Base-by-base conservation (phyloP, 2,329 filamentous ascomycete species). In the Orbilia ellipsospora region DNA sequence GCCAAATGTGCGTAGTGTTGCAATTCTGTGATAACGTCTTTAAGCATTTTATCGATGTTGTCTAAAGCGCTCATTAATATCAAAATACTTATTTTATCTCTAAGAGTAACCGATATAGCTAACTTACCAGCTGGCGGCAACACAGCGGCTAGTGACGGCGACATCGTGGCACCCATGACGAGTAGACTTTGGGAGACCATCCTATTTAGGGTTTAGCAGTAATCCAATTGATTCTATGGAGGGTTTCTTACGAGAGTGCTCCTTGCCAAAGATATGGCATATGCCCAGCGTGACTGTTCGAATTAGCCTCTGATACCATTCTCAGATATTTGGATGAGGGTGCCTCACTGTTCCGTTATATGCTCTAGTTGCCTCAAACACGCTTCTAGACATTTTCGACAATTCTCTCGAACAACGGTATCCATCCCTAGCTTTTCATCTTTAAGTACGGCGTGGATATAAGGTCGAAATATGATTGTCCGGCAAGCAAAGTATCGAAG, bases 251-350 rank as follows among this genome's bases (percentile, higher is more conserved):
- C 76, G 90, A 93, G 44, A 95, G 85, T 7, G 92, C 91, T 16
- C 92, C 92, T 83, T 94, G 92, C 90, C 91, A 95, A 18, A 94
- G 86, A 82, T 94, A 95, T 12, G 92, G 92, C 84, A 95, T 90
- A 81, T 94, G 92, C 60, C 92, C 92, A 75, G 90, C 90, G 80
- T 93, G 92, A 83, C 89, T 90, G 80, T 78, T 80, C 80, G 61
- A 60, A 23, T 62, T 79, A 44, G 48, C 13, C 18, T 57, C 18
- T 81, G 56, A 48, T 51, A 50, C 7, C 40, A 57, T 36, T 13
- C 48, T 62, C 52, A 18, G 42, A 20, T 28, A 2, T 57, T 54
- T 55, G 15, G 60, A 55, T 62, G 15, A n/a, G 3, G 28, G 15
- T 40, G 13, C 86, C 88, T 85, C 86, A 90, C 88, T 94, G 91